Percentiles rank a stretch among this genome's conserved stretches.
Conservation (phyloP, 129 eudicot species). For the Kitagawia praeruptora region DNA sequence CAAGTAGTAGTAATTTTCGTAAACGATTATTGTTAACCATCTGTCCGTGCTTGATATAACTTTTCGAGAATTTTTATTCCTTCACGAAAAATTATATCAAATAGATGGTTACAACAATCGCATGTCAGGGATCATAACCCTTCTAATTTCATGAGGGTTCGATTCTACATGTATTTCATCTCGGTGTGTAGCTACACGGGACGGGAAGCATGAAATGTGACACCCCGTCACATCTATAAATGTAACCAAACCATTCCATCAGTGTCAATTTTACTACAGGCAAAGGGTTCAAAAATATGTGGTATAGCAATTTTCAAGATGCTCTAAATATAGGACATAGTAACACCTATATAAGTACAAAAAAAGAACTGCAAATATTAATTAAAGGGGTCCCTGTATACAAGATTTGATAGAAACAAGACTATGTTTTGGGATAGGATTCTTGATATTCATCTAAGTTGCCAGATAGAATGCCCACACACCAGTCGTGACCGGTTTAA, state of each 20-base stretch:
- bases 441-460: neutral
- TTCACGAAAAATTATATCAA: too few species aligned
- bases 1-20: neutral
- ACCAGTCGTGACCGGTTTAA: slow-evolving; percentile 36
- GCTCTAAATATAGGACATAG: neutral
- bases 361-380: neutral
- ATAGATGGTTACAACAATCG: too few species aligned
- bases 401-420: slow-evolving; percentile 29
- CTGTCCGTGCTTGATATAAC: too few species aligned
- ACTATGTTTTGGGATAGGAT: slow-evolving; percentile 9
- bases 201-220: neutral
- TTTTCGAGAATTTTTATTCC: too few species aligned
- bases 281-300: neutral
- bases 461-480: slow-evolving; percentile 22
- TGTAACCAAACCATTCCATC: neutral
- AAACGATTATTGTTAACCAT: too few species aligned
- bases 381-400: neutral
- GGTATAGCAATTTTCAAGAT: slow-evolving; percentile 13
- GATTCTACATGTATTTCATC: neutral
- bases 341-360: neutral
- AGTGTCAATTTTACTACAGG: neutral
- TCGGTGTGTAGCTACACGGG: neutral
- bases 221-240: neutral
- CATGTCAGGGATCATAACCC: too few species aligned
- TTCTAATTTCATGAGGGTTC: too few species aligned